A percentile compares a stretch with the other conserved stretches of the same genome.
These are phyloP conservation scores for Alnus rubra DNA, from an alignment of 306 rosid species.

Conservation along the genomic window DNA sequence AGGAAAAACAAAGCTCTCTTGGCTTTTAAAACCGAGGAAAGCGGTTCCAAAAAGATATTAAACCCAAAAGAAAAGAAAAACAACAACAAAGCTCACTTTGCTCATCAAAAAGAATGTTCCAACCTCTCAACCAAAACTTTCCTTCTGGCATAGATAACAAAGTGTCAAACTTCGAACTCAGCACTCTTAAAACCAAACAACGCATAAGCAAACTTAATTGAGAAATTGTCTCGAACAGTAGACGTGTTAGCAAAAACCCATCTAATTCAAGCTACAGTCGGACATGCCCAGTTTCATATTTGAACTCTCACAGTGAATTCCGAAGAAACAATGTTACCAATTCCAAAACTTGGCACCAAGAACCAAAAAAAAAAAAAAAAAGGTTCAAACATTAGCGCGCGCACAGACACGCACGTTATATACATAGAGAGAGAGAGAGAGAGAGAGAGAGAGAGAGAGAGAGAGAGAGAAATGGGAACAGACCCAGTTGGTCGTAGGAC, in stretches of 20 bases:
- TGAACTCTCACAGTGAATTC: background rate
- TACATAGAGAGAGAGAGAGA: background rate
- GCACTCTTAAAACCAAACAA: background rate
- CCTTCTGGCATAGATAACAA: background rate
- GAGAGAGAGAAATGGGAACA: slow-evolving; percentile 30
- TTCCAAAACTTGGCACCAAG: background rate
- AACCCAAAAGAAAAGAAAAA: background rate
- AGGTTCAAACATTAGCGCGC: background rate
- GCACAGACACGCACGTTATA: background rate
- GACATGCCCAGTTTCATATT: background rate
- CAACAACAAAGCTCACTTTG: background rate
- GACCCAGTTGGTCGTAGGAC: slow-evolving; percentile 76
- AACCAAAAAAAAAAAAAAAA: background rate
- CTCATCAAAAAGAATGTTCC: background rate
- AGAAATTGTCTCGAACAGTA: background rate
- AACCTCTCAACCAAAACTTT: background rate
- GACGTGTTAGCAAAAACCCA: background rate
- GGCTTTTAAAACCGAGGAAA: background rate
- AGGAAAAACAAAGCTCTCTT: background rate
- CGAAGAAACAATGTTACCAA: background rate
- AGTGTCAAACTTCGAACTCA: background rate
- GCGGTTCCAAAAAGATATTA: background rate
- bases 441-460: background rate
- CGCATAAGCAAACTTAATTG: background rate
- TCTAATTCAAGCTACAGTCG: background rate